These are phyloP conservation scores for Neofusicoccum kwambonambiense DNA, from an alignment of 2,329 filamentous ascomycete genomes.

Conservation along the genomic window DNA sequence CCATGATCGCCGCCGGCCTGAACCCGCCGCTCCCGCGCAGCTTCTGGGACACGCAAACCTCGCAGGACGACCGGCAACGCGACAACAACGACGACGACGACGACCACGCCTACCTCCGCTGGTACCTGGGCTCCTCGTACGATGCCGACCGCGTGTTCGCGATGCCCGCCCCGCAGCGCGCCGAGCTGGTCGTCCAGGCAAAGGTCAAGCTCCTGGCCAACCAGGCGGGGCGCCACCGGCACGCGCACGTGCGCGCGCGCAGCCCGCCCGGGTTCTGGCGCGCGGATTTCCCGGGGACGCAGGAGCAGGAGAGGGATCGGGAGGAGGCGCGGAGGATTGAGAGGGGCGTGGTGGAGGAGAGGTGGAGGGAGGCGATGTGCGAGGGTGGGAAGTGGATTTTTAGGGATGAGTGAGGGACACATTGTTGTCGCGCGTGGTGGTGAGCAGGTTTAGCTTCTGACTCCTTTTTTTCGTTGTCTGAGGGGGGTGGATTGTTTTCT, in stretches of 20 bases:
- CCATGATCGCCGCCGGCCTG: constrained; percentile 53
- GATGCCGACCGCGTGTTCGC: constrained; percentile 35
- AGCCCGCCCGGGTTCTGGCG: constrained; percentile 91
- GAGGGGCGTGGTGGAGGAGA: constrained; percentile 64
- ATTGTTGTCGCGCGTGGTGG: too few species aligned
- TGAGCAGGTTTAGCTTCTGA: too few species aligned
- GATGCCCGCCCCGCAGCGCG: constrained; percentile 61
- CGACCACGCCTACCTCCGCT: constrained; percentile 48
- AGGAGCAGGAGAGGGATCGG: constrained; percentile 68
- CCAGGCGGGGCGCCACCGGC: constrained; percentile 72
- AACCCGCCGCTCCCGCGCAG: not conserved
- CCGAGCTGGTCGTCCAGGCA: constrained; percentile 71
- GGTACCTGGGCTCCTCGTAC: constrained; percentile 52
- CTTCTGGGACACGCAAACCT: not conserved
- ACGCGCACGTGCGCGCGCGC: constrained; percentile 66
- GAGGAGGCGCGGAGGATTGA: constrained; percentile 64
- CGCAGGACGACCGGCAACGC: not conserved
- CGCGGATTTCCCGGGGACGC: constrained; percentile 83
- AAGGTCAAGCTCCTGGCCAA: constrained; percentile 72
- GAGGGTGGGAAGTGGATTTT: constrained; percentile 77
- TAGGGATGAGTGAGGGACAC: constrained; percentile 63
- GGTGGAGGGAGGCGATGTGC: constrained; percentile 79
- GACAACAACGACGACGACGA: constrained; percentile 26
- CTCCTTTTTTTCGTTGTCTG: too few species aligned
- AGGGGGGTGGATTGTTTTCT: too few species aligned